Percentiles rank a stretch among this genome's conserved stretches.
phyloP scores from a whole-genome alignment of 2,329 filamentous ascomycete genomes.

The Trichoderma harzianum region DNA sequence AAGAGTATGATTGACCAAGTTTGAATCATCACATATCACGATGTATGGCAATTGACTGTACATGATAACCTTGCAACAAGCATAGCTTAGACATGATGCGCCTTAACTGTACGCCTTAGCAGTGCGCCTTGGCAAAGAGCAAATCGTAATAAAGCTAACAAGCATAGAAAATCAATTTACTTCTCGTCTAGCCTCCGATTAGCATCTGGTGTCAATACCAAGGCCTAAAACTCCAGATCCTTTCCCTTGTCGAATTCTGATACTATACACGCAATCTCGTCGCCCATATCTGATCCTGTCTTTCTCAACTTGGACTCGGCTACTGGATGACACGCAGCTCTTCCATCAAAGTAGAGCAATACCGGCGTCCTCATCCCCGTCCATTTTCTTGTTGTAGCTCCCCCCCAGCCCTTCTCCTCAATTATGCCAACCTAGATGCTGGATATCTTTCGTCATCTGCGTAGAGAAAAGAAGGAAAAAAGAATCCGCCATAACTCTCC shows the following conservation, averaged over 20 bases:
- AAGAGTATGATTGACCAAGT: background rate
- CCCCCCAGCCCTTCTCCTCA: slow-evolving; percentile 6
- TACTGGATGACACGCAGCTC: slow-evolving; percentile 1
- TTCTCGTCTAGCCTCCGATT: slow-evolving; percentile 10
- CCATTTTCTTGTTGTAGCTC: background rate
- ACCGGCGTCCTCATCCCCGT: background rate
- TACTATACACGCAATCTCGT: slow-evolving; percentile 14
- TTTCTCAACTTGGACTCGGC: slow-evolving; percentile 5
- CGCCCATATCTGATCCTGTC: slow-evolving; percentile 1
- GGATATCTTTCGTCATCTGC: slow-evolving; percentile 14
- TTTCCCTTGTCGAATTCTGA: slow-evolving; percentile 10
- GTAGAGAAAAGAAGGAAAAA: background rate
- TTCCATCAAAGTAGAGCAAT: slow-evolving; percentile 4
- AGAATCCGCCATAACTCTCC: slow-evolving; percentile 9
- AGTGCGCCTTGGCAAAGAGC: background rate
- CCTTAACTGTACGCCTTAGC: background rate
- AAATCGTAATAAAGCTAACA: background rate
- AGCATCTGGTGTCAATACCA: slow-evolving; percentile 12
- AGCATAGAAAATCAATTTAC: background rate
- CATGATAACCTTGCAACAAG: background rate
- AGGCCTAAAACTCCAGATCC: slow-evolving; percentile 18
- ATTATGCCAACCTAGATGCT: slow-evolving; percentile 17
- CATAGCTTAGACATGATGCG: background rate
- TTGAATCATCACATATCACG: background rate
- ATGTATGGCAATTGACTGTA: too few relatives aligned